These are phyloP conservation scores for Stephanodiscus triporus DNA, from an alignment of 108 stramenopile species.

Conservation along the genomic window DNA sequence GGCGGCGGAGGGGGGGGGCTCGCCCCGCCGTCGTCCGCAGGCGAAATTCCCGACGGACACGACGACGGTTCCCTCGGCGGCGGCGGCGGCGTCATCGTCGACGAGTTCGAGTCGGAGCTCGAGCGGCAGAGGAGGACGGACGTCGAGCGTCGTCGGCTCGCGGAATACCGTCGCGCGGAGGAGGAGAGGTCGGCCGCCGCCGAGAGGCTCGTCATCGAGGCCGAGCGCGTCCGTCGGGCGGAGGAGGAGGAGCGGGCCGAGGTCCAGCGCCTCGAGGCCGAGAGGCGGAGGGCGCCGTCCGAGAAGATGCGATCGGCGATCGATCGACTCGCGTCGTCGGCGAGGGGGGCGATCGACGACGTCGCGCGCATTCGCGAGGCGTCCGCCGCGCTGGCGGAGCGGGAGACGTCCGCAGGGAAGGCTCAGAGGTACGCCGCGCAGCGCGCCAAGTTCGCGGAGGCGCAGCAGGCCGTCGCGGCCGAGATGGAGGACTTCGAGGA, in stretches of 20 bases:
- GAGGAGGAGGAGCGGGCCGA: conserved; percentile 29
- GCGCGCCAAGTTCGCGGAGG: conserved; percentile 68
- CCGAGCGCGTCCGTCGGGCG: conserved; percentile 2
- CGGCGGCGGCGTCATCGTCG: neutral
- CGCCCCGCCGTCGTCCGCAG: neutral
- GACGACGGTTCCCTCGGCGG: neutral
- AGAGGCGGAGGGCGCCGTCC: conserved; percentile 39
- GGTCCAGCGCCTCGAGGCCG: conserved; percentile 33
- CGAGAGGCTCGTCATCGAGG: neutral
- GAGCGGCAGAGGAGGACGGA: conserved; percentile 15
- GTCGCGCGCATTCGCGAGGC: conserved; percentile 43
- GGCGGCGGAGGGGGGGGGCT: neutral
- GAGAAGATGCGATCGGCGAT: conserved; percentile 35
- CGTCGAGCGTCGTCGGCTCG: conserved; percentile 8
- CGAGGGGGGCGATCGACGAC: conserved; percentile 25
- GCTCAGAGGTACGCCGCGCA: conserved; percentile 61
- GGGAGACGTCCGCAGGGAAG: conserved; percentile 58
- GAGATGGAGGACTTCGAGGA: conserved; percentile 88
- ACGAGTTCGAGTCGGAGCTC: neutral
- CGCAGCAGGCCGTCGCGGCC: conserved; percentile 69
- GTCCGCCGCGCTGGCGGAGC: conserved; percentile 53
- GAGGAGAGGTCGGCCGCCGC: conserved; percentile 14
- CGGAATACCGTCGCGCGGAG: conserved; percentile 7
- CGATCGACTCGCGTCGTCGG: conserved; percentile 20
- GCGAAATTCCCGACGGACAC: neutral